Evolutionary conservation across 768 basidiomycete genomes (phyloP).

Genomic region (Myochromella boudieri): DNA sequence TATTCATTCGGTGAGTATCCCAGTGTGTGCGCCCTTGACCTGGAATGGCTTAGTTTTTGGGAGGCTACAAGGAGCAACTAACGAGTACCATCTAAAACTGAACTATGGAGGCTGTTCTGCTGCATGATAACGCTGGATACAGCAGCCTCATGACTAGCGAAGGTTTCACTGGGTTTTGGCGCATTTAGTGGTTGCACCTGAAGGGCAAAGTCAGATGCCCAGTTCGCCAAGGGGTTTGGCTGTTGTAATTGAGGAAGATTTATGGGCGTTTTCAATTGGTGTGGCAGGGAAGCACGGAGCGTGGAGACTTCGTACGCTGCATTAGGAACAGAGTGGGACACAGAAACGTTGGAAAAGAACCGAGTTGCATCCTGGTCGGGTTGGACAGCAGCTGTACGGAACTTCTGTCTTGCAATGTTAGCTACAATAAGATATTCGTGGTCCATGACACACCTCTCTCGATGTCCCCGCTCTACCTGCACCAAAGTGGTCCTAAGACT

Average conservation of each 20-base stretch:
- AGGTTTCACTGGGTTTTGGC: conserved; percentile 3
- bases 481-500: conserved; percentile 66
- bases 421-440: too few species aligned
- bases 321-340: conserved; percentile 33
- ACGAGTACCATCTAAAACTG: too few species aligned
- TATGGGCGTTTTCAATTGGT: conserved; percentile 17
- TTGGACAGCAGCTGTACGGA: conserved; percentile 52
- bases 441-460: conserved; percentile 46
- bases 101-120: too few species aligned
- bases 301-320: conserved; percentile 59
- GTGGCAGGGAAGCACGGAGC: conserved; percentile 50
- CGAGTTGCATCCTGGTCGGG: conserved; percentile 65
- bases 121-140: neutral
- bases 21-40: too few species aligned
- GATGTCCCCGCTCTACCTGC: conserved; percentile 61
- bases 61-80: too few species aligned
- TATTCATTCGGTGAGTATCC: too few species aligned
- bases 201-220: conserved; percentile 64
- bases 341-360: conserved; percentile 53
- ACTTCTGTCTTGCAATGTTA: conserved; percentile 52
- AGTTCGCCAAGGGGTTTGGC: conserved; percentile 35
- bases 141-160: neutral
- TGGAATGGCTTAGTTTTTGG: too few species aligned
- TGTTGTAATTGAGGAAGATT: conserved; percentile 24
- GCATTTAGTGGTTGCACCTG: conserved; percentile 28